Evolutionary conservation across 2,329 filamentous ascomycete species (phyloP), one percentile per base, ranked within the genome.

Genomic region (Nakataea oryzae): DNA sequence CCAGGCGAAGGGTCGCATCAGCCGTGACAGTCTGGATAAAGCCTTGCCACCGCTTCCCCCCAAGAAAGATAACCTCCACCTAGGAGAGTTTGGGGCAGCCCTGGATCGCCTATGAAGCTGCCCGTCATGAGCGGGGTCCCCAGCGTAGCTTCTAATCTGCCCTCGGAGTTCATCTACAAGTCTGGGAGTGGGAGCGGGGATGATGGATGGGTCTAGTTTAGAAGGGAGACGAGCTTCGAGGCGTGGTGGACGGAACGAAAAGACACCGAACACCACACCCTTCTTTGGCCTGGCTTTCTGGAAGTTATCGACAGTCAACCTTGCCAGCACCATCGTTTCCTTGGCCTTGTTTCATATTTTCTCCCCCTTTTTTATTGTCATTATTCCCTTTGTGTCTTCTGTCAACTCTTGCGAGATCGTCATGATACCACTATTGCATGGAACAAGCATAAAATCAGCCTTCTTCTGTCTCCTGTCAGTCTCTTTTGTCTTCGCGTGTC

Each of bases 1-100:
- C 54, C 11, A 32, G 56, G 68, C 72, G 4, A 73, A 69, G 63
- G 67, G 76, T 55, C 74, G 72, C 64, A 67, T 83, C 63, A 82
- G 81, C 70, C 79, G 78, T 58, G 80, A 83, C 54, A 86, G 83
- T 65, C 73, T 86, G 56, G 81, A 86, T 66, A 87, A 87, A 73
- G 78, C 79, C 13, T 71, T 87, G 58, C 85, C 84, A 8, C 81
- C 83, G 3, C 70, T 87, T 57, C 85, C 85, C 2, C 17, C 17
- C 21, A 50, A 50, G 41, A 50, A n/a, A 17, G 41, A 50, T 17
- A 17, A n/a, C 24, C 41, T 50, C 41, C 21, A 50, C 21, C 21
- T 50, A 7, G 41, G 8, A 17, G 41, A 50, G 11, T 50, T 50
- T 24, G 41, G 41, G 21, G 41, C 41, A 24, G 41, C 41, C 21